Evolutionary conservation across 1,284 basidiomycete genomes (phyloP).

Genomic region (Cronartium ribicola): DNA sequence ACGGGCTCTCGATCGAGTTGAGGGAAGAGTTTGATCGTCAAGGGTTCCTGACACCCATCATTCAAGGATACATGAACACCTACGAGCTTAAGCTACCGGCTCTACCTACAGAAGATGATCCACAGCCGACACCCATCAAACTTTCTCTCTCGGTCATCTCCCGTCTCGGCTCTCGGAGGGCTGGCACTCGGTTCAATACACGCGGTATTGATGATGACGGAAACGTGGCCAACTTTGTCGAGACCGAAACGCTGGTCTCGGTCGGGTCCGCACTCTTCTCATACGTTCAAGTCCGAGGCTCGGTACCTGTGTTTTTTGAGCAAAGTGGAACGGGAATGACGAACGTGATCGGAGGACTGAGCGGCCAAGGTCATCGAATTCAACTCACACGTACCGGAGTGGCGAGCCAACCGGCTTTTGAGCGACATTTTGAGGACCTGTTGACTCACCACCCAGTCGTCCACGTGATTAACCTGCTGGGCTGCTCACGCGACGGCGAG

Average conservation of each 20-base stretch:
- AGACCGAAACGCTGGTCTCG: slow-evolving; percentile 57
- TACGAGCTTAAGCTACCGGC: slow-evolving; percentile 64
- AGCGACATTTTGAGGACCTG: slow-evolving; percentile 50
- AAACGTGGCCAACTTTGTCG: slow-evolving; percentile 94
- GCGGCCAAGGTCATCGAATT: slow-evolving; percentile 47
- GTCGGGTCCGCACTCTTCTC: slow-evolving; percentile 19
- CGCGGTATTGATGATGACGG: slow-evolving; percentile 97
- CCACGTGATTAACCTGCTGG: slow-evolving; percentile 50
- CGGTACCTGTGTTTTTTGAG: slow-evolving; percentile 38
- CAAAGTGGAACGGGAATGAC: slow-evolving; percentile 56
- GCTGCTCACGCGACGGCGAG: slow-evolving; percentile 67
- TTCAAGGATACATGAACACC: slow-evolving; percentile 83
- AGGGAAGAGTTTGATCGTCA: slow-evolving; percentile 51
- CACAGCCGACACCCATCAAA: slow-evolving; percentile 49
- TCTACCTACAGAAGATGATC: slow-evolving; percentile 65
- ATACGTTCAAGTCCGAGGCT: slow-evolving; percentile 22
- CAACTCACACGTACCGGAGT: slow-evolving; percentile 48
- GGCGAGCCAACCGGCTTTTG: slow-evolving; percentile 50
- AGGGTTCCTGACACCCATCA: slow-evolving; percentile 64
- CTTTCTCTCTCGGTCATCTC: slow-evolving; percentile 72
- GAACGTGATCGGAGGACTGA: slow-evolving; percentile 55
- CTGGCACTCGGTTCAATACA: slow-evolving; percentile 95
- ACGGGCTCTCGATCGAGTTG: slow-evolving; percentile 53
- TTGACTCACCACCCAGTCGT: slow-evolving; percentile 48
- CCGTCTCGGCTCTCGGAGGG: slow-evolving; percentile 85